Percentiles rank a stretch among this genome's conserved stretches.
phyloP scores from a whole-genome alignment of 1,284 basidiomycete genomes.

The Boletus smithii region DNA sequence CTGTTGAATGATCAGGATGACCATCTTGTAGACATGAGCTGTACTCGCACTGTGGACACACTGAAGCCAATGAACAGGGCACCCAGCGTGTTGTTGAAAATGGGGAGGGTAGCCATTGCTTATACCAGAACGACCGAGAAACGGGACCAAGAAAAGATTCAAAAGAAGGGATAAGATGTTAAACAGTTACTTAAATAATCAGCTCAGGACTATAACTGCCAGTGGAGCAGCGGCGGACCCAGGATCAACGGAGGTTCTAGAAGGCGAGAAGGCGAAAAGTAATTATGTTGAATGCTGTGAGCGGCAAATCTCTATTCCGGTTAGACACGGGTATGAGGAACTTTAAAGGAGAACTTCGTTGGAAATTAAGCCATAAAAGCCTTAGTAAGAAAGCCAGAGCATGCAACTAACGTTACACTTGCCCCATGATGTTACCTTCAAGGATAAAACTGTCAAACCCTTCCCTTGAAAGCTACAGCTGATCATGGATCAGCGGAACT shows the following conservation, averaged over 20 bases:
- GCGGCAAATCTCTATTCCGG: neutral
- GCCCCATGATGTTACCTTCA: neutral
- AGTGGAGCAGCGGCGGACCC: no score
- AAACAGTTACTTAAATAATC: neutral
- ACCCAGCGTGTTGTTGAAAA: constrained; percentile 53
- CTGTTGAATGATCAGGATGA: constrained; percentile 25
- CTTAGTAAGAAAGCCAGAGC: neutral
- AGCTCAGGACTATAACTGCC: neutral
- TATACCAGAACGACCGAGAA: constrained; percentile 1
- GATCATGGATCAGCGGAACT: constrained; percentile 3
- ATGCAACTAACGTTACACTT: constrained; percentile 3
- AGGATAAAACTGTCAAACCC: constrained; percentile 7
- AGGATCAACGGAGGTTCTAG: constrained; percentile 7
- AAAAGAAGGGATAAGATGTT: neutral
- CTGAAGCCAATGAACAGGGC: constrained; percentile 57
- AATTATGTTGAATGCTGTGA: constrained; percentile 3
- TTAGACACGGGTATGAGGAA: neutral
- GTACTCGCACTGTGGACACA: constrained; percentile 43
- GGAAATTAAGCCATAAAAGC: neutral
- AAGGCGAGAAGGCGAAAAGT: constrained; percentile 5
- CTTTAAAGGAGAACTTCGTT: constrained; percentile 3
- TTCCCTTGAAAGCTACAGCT: neutral
- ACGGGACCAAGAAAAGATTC: neutral
- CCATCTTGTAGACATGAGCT: constrained; percentile 2
- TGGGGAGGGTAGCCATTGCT: constrained; percentile 18